Evolutionary conservation across 2,329 filamentous ascomycete species (phyloP).

Genomic region (Aspergillus bombycis): DNA sequence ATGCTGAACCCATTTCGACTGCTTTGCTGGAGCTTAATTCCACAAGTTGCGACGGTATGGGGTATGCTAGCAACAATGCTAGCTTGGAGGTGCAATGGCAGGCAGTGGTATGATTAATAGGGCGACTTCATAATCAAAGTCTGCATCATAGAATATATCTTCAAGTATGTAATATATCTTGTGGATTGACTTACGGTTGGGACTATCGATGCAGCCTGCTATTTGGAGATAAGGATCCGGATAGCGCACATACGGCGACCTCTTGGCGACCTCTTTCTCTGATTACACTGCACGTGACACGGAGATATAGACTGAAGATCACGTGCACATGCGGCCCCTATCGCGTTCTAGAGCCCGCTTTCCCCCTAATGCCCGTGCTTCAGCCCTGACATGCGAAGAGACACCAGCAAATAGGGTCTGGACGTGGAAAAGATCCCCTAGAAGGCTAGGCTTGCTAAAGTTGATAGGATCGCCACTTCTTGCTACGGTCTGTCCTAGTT

Average conservation of each 20-base stretch:
- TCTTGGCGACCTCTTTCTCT: neutral
- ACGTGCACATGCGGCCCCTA: constrained; percentile 18
- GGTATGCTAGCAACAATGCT: neutral
- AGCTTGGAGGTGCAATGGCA: neutral
- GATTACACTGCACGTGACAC: constrained; percentile 11
- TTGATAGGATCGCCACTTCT: constrained; percentile 5
- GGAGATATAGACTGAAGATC: neutral
- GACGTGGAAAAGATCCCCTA: neutral
- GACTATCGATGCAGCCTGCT: neutral
- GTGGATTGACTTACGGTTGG: neutral
- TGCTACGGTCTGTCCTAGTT: constrained; percentile 5
- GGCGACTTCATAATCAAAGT: neutral
- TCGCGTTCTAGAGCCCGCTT: constrained; percentile 27
- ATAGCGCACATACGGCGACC: neutral
- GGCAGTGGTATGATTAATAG: neutral
- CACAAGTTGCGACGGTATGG: neutral
- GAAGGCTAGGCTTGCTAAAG: constrained; percentile 18
- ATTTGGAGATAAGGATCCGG: neutral
- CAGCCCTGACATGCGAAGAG: constrained; percentile 18
- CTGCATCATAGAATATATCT: neutral
- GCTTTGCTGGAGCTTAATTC: neutral
- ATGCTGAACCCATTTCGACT: constrained; percentile 33
- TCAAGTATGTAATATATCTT: neutral
- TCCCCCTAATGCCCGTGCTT: constrained; percentile 24
- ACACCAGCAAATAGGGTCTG: constrained; percentile 12